These are phyloP conservation scores for Trypanosoma caninum DNA, from an alignment of 208 protist genomes.

Conservation along the genomic window DNA sequence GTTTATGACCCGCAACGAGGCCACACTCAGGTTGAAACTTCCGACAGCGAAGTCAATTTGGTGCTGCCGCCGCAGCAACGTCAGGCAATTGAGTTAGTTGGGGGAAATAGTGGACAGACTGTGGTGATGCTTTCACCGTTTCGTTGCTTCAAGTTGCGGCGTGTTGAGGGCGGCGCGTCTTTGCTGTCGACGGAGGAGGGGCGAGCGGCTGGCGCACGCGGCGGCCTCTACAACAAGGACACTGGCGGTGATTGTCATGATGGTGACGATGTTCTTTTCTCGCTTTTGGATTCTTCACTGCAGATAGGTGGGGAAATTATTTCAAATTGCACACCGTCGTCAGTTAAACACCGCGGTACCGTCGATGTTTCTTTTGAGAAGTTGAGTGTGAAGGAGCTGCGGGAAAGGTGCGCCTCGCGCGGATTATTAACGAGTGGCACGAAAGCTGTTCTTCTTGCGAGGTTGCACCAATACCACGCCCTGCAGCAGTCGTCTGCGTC, in stretches of 20 bases:
- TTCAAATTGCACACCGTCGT: not conserved
- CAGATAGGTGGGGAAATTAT: not conserved
- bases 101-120: not conserved
- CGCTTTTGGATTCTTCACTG: not conserved
- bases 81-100: no score
- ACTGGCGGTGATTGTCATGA: not conserved
- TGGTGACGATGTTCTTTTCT: not conserved
- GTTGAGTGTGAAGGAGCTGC: constrained; percentile 29
- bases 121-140: constrained; percentile 9
- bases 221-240: no score
- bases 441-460: constrained; percentile 30
- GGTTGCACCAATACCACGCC: constrained; percentile 5
- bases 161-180: not conserved
- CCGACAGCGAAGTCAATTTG: not conserved
- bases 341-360: not conserved
- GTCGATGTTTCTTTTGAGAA: not conserved
- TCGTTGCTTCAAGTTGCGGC: constrained; percentile 10
- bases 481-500: not conserved
- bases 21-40: not conserved
- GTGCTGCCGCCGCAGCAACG: not conserved
- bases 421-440: constrained; percentile 41
- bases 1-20: not conserved
- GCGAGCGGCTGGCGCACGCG: no score
- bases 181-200: no score
- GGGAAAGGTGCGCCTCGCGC: constrained; percentile 23